These are phyloP conservation scores for Pseudogymnoascus sp. DNA, from an alignment of 2,329 filamentous ascomycete species.

Conservation along the genomic window DNA sequence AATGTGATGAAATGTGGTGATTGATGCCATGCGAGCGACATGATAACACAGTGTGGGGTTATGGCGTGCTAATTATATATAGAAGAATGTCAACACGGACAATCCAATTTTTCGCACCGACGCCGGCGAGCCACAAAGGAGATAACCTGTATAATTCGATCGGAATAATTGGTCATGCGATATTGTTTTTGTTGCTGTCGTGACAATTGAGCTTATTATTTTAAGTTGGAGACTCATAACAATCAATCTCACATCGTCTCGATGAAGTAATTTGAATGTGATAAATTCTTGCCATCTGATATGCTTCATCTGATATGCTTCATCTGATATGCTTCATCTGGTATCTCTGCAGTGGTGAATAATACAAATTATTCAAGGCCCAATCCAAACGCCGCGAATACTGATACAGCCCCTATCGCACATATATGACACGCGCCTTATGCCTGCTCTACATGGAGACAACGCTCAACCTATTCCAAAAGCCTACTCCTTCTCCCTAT, in stretches of 20 bases:
- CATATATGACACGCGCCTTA: not conserved
- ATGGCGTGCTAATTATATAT: constrained; percentile 6
- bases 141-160: not conserved
- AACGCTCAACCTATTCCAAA: not conserved
- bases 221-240: not conserved
- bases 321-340: not conserved
- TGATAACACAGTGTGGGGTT: constrained; percentile 5
- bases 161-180: not conserved
- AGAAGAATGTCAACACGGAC: constrained; percentile 2
- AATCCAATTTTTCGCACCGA: not conserved
- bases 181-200: not conserved
- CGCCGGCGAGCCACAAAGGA: not conserved
- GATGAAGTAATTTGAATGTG: not conserved
- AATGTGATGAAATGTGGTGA: constrained; percentile 3
- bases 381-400: not conserved
- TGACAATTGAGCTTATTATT: not conserved
- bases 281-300: not conserved
- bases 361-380: not conserved
- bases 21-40: not conserved
- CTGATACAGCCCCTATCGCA: constrained; percentile 1
- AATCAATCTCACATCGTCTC: not conserved
- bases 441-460: not conserved
- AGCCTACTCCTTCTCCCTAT: constrained; percentile 12
- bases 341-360: not conserved
- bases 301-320: not conserved